Conservation (phyloP, 768 basidiomycete genomes). For the Collybiopsis luxurians region DNA sequence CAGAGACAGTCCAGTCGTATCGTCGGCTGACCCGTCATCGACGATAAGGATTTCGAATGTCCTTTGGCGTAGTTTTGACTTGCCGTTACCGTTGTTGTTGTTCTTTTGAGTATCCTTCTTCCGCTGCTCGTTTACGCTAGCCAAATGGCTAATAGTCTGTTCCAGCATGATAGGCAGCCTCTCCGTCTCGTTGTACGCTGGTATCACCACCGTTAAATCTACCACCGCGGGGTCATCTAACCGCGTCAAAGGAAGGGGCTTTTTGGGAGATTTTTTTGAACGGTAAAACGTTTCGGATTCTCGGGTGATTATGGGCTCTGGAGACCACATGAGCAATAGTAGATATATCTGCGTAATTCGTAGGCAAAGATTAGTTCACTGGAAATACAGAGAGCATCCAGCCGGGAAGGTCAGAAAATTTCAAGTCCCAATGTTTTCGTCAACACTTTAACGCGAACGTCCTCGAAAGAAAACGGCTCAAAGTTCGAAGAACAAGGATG, state of each 20-base stretch:
- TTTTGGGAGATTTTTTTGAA: constrained; percentile 49
- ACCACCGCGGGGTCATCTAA: constrained; percentile 57
- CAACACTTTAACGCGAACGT: constrained; percentile 28
- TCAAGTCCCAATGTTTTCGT: constrained; percentile 56
- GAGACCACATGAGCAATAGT: constrained; percentile 73
- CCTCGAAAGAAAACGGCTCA: constrained; percentile 44
- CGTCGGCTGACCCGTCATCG: constrained; percentile 87
- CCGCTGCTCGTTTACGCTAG: constrained; percentile 37
- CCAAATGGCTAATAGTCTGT: constrained; percentile 67
- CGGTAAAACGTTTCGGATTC: constrained; percentile 72
- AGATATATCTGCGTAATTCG: constrained; percentile 59
- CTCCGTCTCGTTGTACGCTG: constrained; percentile 88
- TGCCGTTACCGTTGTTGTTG: background rate
- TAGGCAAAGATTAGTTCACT: constrained; percentile 9
- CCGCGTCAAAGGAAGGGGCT: constrained; percentile 52
- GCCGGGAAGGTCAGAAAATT: constrained; percentile 25
- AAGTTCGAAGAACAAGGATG: constrained; percentile 95
- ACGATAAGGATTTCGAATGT: constrained; percentile 84
- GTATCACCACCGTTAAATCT: constrained; percentile 80
- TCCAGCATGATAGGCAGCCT: constrained; percentile 84
- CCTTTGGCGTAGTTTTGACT: background rate
- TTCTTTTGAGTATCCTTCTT: background rate
- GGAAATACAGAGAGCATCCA: constrained; percentile 34
- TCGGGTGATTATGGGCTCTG: constrained; percentile 57
- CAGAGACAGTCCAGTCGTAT: constrained; percentile 64